Percentiles rank a stretch among this genome's conserved stretches.
These are phyloP conservation scores for Deuterostichococcus epilithicus DNA, from an alignment of 139 green algal genomes.

Conservation along the genomic window DNA sequence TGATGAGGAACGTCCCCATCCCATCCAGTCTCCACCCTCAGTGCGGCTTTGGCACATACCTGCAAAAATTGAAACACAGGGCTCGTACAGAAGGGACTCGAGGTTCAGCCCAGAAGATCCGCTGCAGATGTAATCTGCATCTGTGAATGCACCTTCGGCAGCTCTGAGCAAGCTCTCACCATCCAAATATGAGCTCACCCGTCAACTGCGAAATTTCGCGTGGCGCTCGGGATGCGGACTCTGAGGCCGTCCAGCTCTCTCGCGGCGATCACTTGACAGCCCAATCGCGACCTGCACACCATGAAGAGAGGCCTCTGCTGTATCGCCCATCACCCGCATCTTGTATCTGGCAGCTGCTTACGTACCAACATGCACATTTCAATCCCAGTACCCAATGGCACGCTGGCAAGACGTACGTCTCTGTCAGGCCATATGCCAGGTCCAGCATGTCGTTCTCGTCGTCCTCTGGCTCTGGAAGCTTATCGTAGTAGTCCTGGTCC, in stretches of 20 bases:
- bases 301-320: too few species aligned
- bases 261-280: slow-evolving; percentile 88
- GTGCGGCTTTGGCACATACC: slow-evolving; percentile 75
- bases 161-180: too few species aligned
- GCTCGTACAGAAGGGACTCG: too few species aligned
- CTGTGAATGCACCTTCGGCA: too few species aligned
- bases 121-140: too few species aligned
- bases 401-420: slow-evolving; percentile 70
- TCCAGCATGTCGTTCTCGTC: slow-evolving; percentile 99
- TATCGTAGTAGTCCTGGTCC: slow-evolving; percentile 81
- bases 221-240: slow-evolving; percentile 90
- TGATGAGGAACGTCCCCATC: too few species aligned
- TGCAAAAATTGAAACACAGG: too few species aligned
- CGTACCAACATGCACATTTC: slow-evolving; percentile 6
- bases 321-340: neutral
- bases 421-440: slow-evolving; percentile 95
- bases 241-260: slow-evolving; percentile 88
- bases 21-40: slow-evolving; percentile 25
- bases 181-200: too few species aligned
- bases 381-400: slow-evolving; percentile 18
- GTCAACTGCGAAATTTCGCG: slow-evolving; percentile 92
- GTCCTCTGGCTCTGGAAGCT: slow-evolving; percentile 84
- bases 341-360: slow-evolving; percentile 3
- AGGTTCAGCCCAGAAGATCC: too few species aligned
- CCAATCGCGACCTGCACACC: slow-evolving; percentile 81